Base-by-base conservation (phyloP, 352 stramenopile species). In the Pythium brachiatum region DNA sequence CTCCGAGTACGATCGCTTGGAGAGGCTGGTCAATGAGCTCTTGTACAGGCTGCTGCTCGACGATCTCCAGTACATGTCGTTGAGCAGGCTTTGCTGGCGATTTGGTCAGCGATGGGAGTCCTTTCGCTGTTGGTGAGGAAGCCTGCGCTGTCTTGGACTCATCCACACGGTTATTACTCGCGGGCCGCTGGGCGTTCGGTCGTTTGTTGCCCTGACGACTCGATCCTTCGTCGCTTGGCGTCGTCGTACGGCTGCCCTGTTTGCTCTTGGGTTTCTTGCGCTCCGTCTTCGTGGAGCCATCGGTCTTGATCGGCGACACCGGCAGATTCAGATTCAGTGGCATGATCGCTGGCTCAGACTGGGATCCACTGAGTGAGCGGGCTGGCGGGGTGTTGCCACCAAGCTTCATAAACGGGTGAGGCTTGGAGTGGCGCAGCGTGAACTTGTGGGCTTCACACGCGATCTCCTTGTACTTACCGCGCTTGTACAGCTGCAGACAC, bases 381-480 rank as follows among this genome's bases (percentile, higher is more conserved):
- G 36, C 18, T 7, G 16, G 12, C 44, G 3, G 16, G 54, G 31
- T 20, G 48, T 55, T 18, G 13, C 29, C 39, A 15, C 12, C 20
- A 29, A 18, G 16, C 13, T 57, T 43, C 65, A 72, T 72, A 34
- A 59, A 72, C 7, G 76, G 54, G 29, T 86, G 63, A 0, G 73
- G 68, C 43, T 76, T 70, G 8, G 81, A 90, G 27, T 87, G 74
- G 7, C 78, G 71, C 21, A 90, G 61, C 23, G 77, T 85, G 21
- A 88, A 72, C 26, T 78, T 86, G 62, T 90, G 81, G n/a, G 78
- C 81, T 21, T 72, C 65, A 27, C 78, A 90, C 20, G 69, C 69
- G 4, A 44, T 29, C 31, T 90, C 77, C 7, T 64, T 68, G 60
- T 88, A 88, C 12, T 68, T 72, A 1, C 79, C 75, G 57, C 60